A percentile compares a stretch with the other conserved stretches of the same genome.
These are phyloP conservation scores for Cryptosporidium felis DNA, from an alignment of 169 alveolate species.

Conservation along the genomic window DNA sequence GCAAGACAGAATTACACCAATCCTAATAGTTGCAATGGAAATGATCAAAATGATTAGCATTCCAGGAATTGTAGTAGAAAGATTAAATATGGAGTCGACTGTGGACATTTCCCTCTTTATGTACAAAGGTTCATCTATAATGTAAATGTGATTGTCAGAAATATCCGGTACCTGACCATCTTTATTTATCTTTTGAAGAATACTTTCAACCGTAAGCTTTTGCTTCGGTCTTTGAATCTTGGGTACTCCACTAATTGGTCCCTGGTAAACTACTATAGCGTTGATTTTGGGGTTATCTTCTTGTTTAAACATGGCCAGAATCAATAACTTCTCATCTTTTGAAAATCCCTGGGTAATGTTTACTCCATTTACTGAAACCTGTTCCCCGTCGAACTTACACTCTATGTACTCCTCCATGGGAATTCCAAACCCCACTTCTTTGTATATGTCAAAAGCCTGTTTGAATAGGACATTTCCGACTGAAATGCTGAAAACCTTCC, in stretches of 20 bases:
- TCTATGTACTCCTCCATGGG: conserved; percentile 65
- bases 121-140: conserved; percentile 5
- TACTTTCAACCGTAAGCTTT: neutral
- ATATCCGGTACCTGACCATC: conserved; percentile 12
- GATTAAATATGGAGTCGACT: conserved; percentile 9
- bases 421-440: conserved; percentile 52
- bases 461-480: conserved; percentile 41
- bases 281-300: conserved; percentile 64
- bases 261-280: conserved; percentile 61
- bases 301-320: conserved; percentile 45
- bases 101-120: neutral
- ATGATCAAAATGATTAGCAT: neutral
- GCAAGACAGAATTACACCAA: conserved; percentile 12
- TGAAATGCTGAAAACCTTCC: conserved; percentile 37
- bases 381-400: conserved; percentile 26
- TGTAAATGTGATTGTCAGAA: neutral
- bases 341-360: conserved; percentile 49
- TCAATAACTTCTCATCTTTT: conserved; percentile 22
- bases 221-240: conserved; percentile 46
- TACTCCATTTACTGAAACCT: conserved; percentile 16
- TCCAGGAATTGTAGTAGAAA: conserved; percentile 37
- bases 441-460: conserved; percentile 43
- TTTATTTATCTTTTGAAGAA: neutral
- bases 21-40: conserved; percentile 51
- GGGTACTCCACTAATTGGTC: neutral